A percentile compares a stretch with the other conserved stretches of the same genome.
Evolutionary conservation across 2,329 filamentous ascomycete species (phyloP).

Genomic region (Aureobasidium mangrovei): DNA sequence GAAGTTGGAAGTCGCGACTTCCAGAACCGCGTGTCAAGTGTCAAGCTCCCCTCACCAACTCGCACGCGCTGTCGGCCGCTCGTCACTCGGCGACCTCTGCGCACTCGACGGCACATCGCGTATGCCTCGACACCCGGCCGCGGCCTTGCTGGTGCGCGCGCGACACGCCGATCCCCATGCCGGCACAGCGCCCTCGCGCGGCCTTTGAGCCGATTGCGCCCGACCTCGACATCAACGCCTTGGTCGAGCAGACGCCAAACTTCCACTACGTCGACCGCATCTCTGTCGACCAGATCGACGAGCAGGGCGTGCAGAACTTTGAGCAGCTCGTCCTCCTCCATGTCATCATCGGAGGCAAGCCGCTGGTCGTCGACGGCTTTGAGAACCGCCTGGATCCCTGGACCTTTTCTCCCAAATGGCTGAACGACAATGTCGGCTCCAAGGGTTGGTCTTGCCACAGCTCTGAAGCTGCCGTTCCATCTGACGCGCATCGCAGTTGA

Average conservation of each 20-base stretch:
- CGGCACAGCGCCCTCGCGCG: conserved; percentile 67
- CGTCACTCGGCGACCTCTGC: too few relatives aligned
- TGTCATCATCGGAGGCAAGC: conserved; percentile 77
- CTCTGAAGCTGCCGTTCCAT: neutral
- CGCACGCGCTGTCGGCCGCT: too few relatives aligned
- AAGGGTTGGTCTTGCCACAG: conserved; percentile 50
- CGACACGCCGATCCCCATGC: conserved; percentile 47
- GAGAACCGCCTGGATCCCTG: conserved; percentile 63
- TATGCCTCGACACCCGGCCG: too few relatives aligned
- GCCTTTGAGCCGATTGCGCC: conserved; percentile 89
- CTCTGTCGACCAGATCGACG: conserved; percentile 66
- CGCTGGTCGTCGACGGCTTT: conserved; percentile 86
- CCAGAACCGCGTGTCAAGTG: too few relatives aligned
- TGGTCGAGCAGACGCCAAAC: conserved; percentile 72
- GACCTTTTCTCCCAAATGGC: conserved; percentile 74
- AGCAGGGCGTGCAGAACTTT: conserved; percentile 68
- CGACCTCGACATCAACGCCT: conserved; percentile 63
- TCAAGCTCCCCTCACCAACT: too few relatives aligned
- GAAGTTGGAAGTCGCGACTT: too few relatives aligned
- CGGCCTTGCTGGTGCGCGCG: neutral
- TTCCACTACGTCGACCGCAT: conserved; percentile 83
- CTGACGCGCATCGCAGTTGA: conserved; percentile 50
- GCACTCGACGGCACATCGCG: too few relatives aligned
- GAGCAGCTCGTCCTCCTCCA: conserved; percentile 77
- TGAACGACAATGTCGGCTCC: conserved; percentile 67